phyloP scores from a whole-genome alignment of 2,329 filamentous ascomycete species.

The Xylariaceae sp. region DNA sequence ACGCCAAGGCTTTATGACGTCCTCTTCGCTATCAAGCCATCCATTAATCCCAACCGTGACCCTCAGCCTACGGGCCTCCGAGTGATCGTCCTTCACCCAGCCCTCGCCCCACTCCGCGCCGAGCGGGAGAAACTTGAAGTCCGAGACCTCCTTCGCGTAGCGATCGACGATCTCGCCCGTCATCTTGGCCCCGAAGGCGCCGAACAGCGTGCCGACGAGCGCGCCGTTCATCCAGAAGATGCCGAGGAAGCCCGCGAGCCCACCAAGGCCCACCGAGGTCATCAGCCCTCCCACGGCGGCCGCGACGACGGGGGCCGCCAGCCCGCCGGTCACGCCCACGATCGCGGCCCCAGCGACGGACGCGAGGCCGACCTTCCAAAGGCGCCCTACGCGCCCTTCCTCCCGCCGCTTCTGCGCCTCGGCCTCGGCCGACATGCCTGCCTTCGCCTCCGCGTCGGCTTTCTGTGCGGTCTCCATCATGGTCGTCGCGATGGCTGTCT shows the following conservation, averaged over 20 bases:
- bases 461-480: conserved; percentile 71
- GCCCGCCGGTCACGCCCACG: conserved; percentile 88
- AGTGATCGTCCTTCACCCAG: conserved; percentile 34
- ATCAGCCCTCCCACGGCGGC: conserved; percentile 85
- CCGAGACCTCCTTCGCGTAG: conserved; percentile 86
- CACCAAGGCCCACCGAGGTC: conserved; percentile 83
- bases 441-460: conserved; percentile 44
- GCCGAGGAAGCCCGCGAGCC: conserved; percentile 84
- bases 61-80: conserved; percentile 62
- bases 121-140: conserved; percentile 79
- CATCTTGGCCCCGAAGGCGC: conserved; percentile 83
- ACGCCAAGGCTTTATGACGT: conserved; percentile 81
- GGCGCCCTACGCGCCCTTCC: conserved; percentile 70
- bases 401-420: conserved; percentile 77
- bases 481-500: conserved; percentile 76
- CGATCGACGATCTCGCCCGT: conserved; percentile 84
- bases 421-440: conserved; percentile 74
- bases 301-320: conserved; percentile 88
- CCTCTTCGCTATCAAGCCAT: conserved; percentile 77
- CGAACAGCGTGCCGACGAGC: conserved; percentile 85
- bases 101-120: conserved; percentile 51
- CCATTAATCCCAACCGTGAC: conserved; percentile 88
- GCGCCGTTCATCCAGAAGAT: conserved; percentile 86
- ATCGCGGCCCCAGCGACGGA: conserved; percentile 86
- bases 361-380: conserved; percentile 91